These are phyloP conservation scores for Setomelanomma holmii DNA, from an alignment of 2,329 filamentous ascomycete species.

Conservation along the genomic window DNA sequence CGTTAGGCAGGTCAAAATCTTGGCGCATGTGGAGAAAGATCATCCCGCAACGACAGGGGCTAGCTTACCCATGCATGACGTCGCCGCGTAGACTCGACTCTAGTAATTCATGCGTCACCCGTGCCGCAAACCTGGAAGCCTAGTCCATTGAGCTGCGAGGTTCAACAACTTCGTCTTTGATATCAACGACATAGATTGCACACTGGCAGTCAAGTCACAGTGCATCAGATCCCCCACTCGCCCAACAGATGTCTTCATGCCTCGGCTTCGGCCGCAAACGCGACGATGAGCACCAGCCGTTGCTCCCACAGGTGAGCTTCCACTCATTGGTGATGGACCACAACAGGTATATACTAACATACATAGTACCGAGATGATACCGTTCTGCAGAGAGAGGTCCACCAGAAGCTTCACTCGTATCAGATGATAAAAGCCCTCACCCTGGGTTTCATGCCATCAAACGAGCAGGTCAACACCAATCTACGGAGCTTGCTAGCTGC, in stretches of 20 bases:
- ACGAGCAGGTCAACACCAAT: constrained; percentile 80
- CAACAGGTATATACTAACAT: neutral
- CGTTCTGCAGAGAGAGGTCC: constrained; percentile 69
- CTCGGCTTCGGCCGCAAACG: constrained; percentile 64
- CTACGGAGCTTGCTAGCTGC: constrained; percentile 79
- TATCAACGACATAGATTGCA: neutral
- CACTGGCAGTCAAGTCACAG: neutral
- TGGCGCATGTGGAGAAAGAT: neutral
- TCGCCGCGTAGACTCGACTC: neutral
- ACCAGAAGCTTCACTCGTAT: constrained; percentile 91
- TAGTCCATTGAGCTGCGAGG: neutral
- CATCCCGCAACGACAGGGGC: neutral
- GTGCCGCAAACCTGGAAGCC: neutral
- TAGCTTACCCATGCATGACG: neutral
- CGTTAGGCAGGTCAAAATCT: neutral
- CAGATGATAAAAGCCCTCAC: constrained; percentile 86
- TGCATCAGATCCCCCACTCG: neutral
- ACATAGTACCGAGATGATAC: constrained; percentile 77
- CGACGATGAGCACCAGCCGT: constrained; percentile 70
- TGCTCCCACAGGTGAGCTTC: constrained; percentile 69
- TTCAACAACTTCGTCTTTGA: neutral
- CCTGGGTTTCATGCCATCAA: constrained; percentile 91
- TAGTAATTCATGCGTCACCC: neutral
- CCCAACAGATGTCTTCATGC: constrained; percentile 64
- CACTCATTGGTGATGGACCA: neutral